Evolutionary conservation across 2,329 filamentous ascomycete genomes (phyloP).

Genomic region (Trichoderma atrobrunneum): DNA sequence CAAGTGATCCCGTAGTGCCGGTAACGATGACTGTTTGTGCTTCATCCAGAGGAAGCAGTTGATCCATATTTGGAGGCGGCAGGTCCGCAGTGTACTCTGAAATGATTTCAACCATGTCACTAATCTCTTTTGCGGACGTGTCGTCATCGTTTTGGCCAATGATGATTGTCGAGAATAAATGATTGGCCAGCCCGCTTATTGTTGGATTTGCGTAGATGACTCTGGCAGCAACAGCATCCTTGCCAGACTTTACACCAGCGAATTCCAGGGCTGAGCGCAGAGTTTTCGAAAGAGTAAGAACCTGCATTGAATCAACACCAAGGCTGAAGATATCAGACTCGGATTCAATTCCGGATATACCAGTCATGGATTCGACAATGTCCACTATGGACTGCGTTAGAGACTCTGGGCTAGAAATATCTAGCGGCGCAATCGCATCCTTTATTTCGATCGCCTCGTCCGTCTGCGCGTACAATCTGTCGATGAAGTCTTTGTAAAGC

Average conservation of each 20-base stretch:
- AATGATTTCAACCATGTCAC: constrained; percentile 22
- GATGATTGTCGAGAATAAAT: constrained; percentile 14
- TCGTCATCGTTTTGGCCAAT: constrained; percentile 16
- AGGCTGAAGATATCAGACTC: constrained; percentile 38
- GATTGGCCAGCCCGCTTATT: constrained; percentile 26
- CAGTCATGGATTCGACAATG: constrained; percentile 21
- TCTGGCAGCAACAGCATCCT: constrained; percentile 24
- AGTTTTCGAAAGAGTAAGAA: constrained; percentile 28
- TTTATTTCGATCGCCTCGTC: constrained; percentile 28
- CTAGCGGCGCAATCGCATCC: constrained; percentile 20
- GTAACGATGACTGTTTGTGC: constrained; percentile 70
- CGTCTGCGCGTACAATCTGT: constrained; percentile 38
- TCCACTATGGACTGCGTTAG: constrained; percentile 28
- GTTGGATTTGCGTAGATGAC: constrained; percentile 33
- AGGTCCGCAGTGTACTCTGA: constrained; percentile 33
- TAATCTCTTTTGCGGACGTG: not conserved
- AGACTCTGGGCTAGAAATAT: constrained; percentile 25
- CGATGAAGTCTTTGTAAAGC: constrained; percentile 44
- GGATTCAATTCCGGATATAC: constrained; percentile 20
- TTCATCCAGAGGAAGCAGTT: constrained; percentile 28
- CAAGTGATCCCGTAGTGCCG: constrained; percentile 84
- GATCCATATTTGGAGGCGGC: constrained; percentile 20
- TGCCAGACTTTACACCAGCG: constrained; percentile 20
- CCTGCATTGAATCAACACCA: constrained; percentile 41
- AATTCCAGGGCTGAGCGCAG: constrained; percentile 24